phyloP scores from a whole-genome alignment of 176 grass and related monocot species.

The Ampelocalamus luodianensis region DNA sequence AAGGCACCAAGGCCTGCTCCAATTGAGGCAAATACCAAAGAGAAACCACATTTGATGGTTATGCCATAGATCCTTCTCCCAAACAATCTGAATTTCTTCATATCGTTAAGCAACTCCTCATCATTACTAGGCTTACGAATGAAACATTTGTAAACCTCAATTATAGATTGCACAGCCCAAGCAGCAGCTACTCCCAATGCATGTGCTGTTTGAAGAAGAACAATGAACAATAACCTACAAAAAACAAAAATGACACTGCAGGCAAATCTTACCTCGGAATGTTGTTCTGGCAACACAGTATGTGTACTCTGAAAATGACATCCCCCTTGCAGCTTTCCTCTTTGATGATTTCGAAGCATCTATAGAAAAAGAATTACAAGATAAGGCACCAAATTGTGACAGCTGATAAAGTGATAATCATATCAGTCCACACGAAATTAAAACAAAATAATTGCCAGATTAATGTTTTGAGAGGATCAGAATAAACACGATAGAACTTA shows the following conservation, averaged over 20 bases:
- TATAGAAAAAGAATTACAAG: conserved; percentile 39
- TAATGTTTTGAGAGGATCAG: not conserved
- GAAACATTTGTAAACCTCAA: conserved; percentile 85
- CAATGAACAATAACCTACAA: not conserved
- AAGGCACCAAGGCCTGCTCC: conserved; percentile 85
- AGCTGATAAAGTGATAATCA: conserved; percentile 24
- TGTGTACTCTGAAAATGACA: conserved; percentile 65
- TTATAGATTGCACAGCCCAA: conserved; percentile 82
- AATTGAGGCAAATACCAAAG: conserved; percentile 87
- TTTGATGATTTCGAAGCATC: conserved; percentile 88
- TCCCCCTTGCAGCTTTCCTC: conserved; percentile 73
- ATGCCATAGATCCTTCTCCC: conserved; percentile 66
- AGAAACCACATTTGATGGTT: conserved; percentile 84
- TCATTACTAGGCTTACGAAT: conserved; percentile 52
- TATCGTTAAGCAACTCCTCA: conserved; percentile 49
- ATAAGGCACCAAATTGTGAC: conserved; percentile 17
- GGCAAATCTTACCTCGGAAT: conserved; percentile 65
- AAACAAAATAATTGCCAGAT: not conserved
- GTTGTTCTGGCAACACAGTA: conserved; percentile 86
- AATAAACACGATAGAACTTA: not conserved
- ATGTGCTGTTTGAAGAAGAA: conserved; percentile 65
- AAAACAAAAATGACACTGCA: not conserved
- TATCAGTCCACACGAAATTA: conserved; percentile 31
- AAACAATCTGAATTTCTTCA: conserved; percentile 65
- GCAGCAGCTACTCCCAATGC: conserved; percentile 82